Conservation (phyloP, 352 stramenopile genomes). For the Globisporangium middletonii region DNA sequence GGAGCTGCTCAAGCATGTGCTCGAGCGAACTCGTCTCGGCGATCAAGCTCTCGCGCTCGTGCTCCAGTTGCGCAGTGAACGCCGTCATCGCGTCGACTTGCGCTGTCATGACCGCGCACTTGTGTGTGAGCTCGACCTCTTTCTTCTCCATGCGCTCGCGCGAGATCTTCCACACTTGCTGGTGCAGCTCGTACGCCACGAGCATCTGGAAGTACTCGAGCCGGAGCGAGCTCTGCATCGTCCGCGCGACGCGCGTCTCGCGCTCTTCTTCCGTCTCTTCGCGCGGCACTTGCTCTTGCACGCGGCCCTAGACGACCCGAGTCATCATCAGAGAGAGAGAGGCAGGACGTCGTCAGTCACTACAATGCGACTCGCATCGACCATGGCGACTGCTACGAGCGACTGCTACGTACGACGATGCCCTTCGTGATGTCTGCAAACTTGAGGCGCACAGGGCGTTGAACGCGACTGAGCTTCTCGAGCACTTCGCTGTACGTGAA, state of each 20-base stretch:
- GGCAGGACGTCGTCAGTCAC: too few relatives aligned
- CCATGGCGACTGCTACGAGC: too few relatives aligned
- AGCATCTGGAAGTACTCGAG: conserved; percentile 73
- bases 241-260: conserved; percentile 44
- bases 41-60: conserved; percentile 51
- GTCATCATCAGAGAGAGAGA: neutral
- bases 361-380: too few relatives aligned
- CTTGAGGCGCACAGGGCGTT: conserved; percentile 69
- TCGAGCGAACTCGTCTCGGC: conserved; percentile 47
- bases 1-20: conserved; percentile 57
- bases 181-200: conserved; percentile 69
- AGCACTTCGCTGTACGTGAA: conserved; percentile 80
- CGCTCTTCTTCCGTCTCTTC: conserved; percentile 74
- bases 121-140: conserved; percentile 45
- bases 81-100: conserved; percentile 44
- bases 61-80: conserved; percentile 39
- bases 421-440: conserved; percentile 79
- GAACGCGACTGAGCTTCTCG: conserved; percentile 60
- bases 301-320: conserved; percentile 28
- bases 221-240: conserved; percentile 60
- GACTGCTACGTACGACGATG: conserved; percentile 49
- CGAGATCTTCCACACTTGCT: conserved; percentile 67
- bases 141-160: conserved; percentile 42
- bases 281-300: conserved; percentile 44
- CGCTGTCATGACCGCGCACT: conserved; percentile 40